Base-by-base conservation (phyloP, 2,329 filamentous ascomycete genomes). In the Metarhizium guizhouense region DNA sequence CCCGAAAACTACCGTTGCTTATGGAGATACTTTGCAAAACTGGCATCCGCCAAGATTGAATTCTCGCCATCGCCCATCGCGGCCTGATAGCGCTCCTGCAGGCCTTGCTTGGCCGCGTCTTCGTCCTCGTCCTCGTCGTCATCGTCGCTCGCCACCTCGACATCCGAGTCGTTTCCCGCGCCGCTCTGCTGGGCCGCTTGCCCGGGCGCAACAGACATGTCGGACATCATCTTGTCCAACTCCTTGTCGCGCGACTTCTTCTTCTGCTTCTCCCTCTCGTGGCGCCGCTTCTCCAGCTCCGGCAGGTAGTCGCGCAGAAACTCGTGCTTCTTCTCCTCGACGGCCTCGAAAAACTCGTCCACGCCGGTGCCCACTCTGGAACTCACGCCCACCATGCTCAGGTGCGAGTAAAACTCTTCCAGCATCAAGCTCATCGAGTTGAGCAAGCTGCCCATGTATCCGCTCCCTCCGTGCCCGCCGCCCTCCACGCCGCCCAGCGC, bases 341-440 rank as follows among this genome's bases (percentile, higher is more conserved):
- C 92, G 0, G 93, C 91, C 47, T 84, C 82, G 69, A 99, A 97
- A 72, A 99, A 99, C 29, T 95, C 90, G 57, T 95, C 88, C 36
- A 99, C 83, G 3, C 94, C 95, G 0, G 88, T 86, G 25, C 94
- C 94, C 0, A 93, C 90, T 83, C 96, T 93, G 7, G 91, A 88
- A 62, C 90, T 95, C 13, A 99, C 95, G 0, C 87, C 91, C 0
- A 99, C 93, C 8, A 99, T 89, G 66, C 84, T 95, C 38, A 99
- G 76, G 67, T 97, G 91, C 43, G 90, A 86, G 72, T 99, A 99
- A 67, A 99, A 99, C 69, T 99, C 94, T 66, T 99, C 94, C 38
- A 99, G 77, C 81, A 99, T 90, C 59, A 97, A 76, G 67, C 90
- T 96, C 94, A 99, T 99, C 66, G 90, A 96, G 77, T 96, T 97